phyloP scores from a whole-genome alignment of 768 basidiomycete species.

The Tulasnella sp. region DNA sequence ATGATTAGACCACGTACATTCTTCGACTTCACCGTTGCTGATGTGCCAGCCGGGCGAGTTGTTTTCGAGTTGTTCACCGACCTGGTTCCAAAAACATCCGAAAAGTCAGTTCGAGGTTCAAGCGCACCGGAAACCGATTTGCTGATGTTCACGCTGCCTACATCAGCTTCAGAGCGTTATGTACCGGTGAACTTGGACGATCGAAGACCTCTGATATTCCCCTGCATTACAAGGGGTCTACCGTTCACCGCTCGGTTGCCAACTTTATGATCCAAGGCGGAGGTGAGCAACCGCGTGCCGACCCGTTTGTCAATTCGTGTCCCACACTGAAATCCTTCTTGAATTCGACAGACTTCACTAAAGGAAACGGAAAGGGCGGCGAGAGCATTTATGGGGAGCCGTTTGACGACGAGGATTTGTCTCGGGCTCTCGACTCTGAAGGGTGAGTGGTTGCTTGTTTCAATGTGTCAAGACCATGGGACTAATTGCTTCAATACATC shows the following conservation, averaged over 20 bases:
- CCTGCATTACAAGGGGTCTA: slow-evolving; percentile 71
- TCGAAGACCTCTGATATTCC: slow-evolving; percentile 52
- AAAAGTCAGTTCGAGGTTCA: slow-evolving; percentile 52
- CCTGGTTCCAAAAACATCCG: slow-evolving; percentile 57
- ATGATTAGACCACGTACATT: slow-evolving; percentile 45
- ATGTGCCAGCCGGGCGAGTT: slow-evolving; percentile 44
- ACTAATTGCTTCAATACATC: background rate
- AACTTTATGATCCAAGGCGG: slow-evolving; percentile 76
- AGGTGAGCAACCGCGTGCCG: slow-evolving; percentile 34
- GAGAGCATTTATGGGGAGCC: slow-evolving; percentile 69
- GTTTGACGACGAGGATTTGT: slow-evolving; percentile 70
- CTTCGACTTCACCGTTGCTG: slow-evolving; percentile 49
- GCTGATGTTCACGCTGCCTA: background rate
- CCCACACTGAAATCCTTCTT: background rate
- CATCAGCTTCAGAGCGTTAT: slow-evolving; percentile 68
- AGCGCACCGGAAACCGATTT: background rate
- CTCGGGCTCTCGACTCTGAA: slow-evolving; percentile 47
- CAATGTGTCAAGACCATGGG: background rate
- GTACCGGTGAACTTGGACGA: slow-evolving; percentile 75
- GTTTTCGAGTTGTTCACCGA: slow-evolving; percentile 70
- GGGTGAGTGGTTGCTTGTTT: slow-evolving; percentile 33
- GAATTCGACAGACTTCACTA: slow-evolving; percentile 51
- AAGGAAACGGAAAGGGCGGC: slow-evolving; percentile 67
- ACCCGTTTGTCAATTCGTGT: background rate
- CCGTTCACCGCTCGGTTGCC: slow-evolving; percentile 67